Percentiles rank a stretch among this genome's conserved stretches.
Conservation (phyloP, 768 basidiomycete genomes). For the Tephrocybe sp. region DNA sequence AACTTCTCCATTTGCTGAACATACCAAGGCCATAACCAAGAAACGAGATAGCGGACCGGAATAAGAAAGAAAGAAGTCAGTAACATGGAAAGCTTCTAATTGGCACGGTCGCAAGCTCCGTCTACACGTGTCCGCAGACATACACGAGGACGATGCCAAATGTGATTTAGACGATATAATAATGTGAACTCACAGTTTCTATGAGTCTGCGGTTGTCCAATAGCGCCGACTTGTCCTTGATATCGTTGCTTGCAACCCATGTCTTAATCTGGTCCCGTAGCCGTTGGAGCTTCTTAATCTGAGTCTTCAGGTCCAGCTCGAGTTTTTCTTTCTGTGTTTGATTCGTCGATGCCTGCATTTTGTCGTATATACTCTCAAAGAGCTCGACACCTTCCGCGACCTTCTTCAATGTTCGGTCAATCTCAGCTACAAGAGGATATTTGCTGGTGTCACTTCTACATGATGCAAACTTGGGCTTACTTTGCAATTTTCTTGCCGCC, state of each 20-base stretch:
- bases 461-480: constrained; percentile 35
- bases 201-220: constrained; percentile 94
- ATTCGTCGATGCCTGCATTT: constrained; percentile 95
- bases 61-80: constrained; percentile 21
- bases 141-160: constrained; percentile 13
- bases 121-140: constrained; percentile 18
- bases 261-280: constrained; percentile 99
- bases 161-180: constrained; percentile 17
- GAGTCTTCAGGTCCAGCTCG: constrained; percentile 63
- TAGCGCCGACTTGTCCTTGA: constrained; percentile 95
- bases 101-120: constrained; percentile 8
- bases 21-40: constrained; percentile 23
- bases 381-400: constrained; percentile 94
- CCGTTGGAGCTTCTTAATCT: constrained; percentile 98
- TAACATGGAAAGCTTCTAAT: constrained; percentile 17
- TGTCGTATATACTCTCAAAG: constrained; percentile 95
- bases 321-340: constrained; percentile 63
- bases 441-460: background rate
- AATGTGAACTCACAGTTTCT: constrained; percentile 75
- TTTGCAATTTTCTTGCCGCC: constrained; percentile 91
- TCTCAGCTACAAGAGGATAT: constrained; percentile 69
- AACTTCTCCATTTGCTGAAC: constrained; percentile 99
- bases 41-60: constrained; percentile 23
- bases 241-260: constrained; percentile 97
- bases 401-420: constrained; percentile 98